phyloP scores from a whole-genome alignment of 73 alveolate genomes.

The Tetrahymena thermophila region DNA sequence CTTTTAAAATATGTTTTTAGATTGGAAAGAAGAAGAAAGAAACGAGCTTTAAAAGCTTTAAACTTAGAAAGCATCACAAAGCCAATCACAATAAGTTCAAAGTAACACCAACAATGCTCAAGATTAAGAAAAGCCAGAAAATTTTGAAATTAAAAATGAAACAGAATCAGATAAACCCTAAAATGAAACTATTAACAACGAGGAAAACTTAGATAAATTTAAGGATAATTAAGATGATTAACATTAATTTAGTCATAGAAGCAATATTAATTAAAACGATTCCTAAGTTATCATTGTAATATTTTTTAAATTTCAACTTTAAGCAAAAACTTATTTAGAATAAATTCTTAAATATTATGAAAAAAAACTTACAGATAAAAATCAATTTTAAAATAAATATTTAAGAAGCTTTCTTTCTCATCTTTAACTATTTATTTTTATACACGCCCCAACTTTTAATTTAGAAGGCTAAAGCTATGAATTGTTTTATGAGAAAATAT shows the following conservation, averaged over 20 bases:
- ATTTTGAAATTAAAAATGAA: not conserved
- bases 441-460: too few relatives aligned
- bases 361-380: too few relatives aligned
- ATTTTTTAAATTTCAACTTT: too few relatives aligned
- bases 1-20: not conserved
- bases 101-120: not conserved
- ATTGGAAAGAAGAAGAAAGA: not conserved
- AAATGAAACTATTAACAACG: not conserved
- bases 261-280: not conserved
- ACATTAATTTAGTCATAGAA: not conserved
- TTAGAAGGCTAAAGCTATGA: too few relatives aligned
- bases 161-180: not conserved
- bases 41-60: not conserved
- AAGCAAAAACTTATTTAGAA: too few relatives aligned
- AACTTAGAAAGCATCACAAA: not conserved
- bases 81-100: not conserved
- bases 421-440: too few relatives aligned
- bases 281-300: not conserved
- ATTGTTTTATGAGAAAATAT: too few relatives aligned
- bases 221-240: not conserved
- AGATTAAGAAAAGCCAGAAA: not conserved
- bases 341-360: too few relatives aligned
- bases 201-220: not conserved
- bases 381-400: too few relatives aligned
- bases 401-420: too few relatives aligned